Conservation (phyloP, 2,329 filamentous ascomycete species). For the Fusarium udum region DNA sequence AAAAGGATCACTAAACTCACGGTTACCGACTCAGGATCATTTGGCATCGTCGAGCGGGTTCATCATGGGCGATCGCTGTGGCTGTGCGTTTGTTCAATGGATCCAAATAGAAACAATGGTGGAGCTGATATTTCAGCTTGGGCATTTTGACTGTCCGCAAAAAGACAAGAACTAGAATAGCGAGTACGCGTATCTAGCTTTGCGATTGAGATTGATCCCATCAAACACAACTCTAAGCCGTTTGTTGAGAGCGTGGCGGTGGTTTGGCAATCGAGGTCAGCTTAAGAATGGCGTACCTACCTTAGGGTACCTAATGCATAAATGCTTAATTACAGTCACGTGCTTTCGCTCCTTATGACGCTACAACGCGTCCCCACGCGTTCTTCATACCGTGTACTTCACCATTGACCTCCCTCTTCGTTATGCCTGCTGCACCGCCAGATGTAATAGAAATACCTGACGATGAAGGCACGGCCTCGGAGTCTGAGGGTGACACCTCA, state of each 20-base stretch:
- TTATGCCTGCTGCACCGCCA: slow-evolving; percentile 22
- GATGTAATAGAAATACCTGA: slow-evolving; percentile 44
- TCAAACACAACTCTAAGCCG: not conserved
- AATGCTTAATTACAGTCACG: slow-evolving; percentile 24
- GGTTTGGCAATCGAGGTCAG: not conserved
- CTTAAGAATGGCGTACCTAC: not conserved
- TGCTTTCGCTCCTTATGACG: slow-evolving; percentile 33
- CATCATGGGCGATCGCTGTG: slow-evolving; percentile 6
- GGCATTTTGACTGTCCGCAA: not conserved
- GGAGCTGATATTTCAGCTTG: not conserved
- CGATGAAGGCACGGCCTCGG: slow-evolving; percentile 36
- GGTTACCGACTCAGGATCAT: slow-evolving; percentile 13
- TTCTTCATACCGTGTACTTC: not conserved
- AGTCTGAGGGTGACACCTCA: slow-evolving; percentile 19
- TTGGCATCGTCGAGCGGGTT: not conserved
- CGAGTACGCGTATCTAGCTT: not conserved
- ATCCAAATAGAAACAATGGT: not conserved
- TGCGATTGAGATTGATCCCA: not conserved
- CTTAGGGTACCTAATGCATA: not conserved
- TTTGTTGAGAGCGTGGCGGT: not conserved
- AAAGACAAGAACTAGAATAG: not conserved
- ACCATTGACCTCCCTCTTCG: not conserved
- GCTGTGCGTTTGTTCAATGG: slow-evolving; percentile 19
- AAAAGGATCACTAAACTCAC: not conserved
- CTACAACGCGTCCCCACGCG: slow-evolving; percentile 29